These are phyloP conservation scores for Botrytis fragariae DNA, from an alignment of 2,329 filamentous ascomycete genomes.

Conservation along the genomic window DNA sequence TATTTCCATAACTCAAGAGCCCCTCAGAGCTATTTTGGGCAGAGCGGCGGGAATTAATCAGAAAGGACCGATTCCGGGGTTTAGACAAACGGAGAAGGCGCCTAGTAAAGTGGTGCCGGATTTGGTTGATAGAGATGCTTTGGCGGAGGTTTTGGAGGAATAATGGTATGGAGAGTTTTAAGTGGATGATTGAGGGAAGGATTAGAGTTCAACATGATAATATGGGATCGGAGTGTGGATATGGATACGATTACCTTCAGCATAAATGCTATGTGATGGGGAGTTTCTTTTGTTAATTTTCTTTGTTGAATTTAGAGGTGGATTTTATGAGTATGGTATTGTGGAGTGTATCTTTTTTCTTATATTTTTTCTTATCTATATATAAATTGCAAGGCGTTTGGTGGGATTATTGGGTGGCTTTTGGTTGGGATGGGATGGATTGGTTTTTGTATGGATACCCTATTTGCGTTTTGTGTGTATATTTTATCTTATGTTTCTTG, in stretches of 20 bases:
- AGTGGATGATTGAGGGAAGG: too few relatives aligned
- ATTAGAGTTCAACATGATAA: background rate
- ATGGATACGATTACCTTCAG: background rate
- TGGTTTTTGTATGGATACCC: constrained; percentile 9
- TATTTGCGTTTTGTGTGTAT: background rate
- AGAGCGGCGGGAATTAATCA: constrained; percentile 76
- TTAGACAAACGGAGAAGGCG: constrained; percentile 47
- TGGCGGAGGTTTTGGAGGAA: constrained; percentile 34
- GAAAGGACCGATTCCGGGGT: constrained; percentile 69
- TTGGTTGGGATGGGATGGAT: background rate
- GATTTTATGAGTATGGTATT: background rate
- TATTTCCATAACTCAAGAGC: constrained; percentile 28
- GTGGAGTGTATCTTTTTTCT: background rate
- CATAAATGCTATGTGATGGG: background rate
- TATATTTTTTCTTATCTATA: background rate
- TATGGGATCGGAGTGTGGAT: background rate
- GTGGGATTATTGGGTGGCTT: background rate
- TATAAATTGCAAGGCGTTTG: background rate
- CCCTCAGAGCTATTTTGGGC: constrained; percentile 47
- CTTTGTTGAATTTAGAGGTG: background rate
- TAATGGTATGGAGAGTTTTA: background rate
- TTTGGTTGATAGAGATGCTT: constrained; percentile 35
- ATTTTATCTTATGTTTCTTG: background rate
- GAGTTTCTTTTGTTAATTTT: background rate
- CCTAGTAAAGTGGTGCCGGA: constrained; percentile 35